phyloP scores from a whole-genome alignment of 176 grass and related monocot genomes.

The Cenchrus purpureus region DNA sequence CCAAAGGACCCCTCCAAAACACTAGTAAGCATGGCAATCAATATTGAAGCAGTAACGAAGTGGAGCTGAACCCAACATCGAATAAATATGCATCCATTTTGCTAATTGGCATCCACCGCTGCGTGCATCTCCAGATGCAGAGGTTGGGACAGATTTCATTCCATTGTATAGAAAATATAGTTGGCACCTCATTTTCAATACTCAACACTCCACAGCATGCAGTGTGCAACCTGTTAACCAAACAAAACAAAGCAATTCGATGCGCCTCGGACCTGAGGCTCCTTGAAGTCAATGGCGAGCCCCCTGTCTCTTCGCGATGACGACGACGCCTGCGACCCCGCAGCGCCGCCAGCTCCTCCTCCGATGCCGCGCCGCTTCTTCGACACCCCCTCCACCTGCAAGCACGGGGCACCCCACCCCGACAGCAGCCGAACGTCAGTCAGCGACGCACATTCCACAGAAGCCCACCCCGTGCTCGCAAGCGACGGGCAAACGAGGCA shows the following conservation, averaged over 20 bases:
- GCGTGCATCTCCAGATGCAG: background rate
- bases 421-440: background rate
- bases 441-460: background rate
- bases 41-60: background rate
- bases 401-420: background rate
- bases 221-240: conserved; percentile 13
- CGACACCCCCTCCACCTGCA: conserved; percentile 56
- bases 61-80: background rate
- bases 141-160: background rate
- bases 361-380: conserved; percentile 63
- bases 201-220: background rate
- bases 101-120: background rate
- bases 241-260: background rate
- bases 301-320: conserved; percentile 50
- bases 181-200: conserved; percentile 8
- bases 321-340: conserved; percentile 42
- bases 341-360: conserved; percentile 18
- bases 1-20: background rate
- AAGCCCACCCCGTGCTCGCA: background rate
- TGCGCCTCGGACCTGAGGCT: conserved; percentile 48
- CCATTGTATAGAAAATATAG: background rate
- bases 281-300: conserved; percentile 59
- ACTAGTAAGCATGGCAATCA: background rate
- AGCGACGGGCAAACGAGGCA: background rate
- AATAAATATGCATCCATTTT: background rate